Evolutionary conservation across 495 filamentous ascomycete genomes (phyloP).

Genomic region (Tetracladium marchalianum): DNA sequence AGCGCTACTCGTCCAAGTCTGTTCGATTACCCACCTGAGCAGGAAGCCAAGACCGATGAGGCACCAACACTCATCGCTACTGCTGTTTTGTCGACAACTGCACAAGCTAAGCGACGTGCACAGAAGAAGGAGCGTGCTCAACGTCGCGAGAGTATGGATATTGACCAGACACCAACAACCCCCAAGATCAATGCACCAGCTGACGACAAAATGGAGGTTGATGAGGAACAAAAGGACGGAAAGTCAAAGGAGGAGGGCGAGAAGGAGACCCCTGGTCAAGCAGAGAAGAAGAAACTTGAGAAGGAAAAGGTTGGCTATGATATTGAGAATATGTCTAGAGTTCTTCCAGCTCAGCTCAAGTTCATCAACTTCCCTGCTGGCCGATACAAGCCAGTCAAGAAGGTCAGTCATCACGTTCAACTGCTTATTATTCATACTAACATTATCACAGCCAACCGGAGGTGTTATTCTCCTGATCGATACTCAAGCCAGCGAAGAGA

Average conservation of each 20-base stretch:
- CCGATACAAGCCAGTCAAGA: conserved; percentile 91
- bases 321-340: conserved; percentile 91
- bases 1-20: conserved; percentile 88
- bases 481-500: conserved; percentile 66
- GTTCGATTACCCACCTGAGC: conserved; percentile 96
- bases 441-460: conserved; percentile 49
- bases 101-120: conserved; percentile 89
- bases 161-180: conserved; percentile 65
- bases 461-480: conserved; percentile 89
- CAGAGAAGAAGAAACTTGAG: conserved; percentile 74
- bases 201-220: conserved; percentile 85
- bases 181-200: conserved; percentile 56
- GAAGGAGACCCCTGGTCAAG: conserved; percentile 41
- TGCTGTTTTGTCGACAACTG: conserved; percentile 91
- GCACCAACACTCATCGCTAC: conserved; percentile 91
- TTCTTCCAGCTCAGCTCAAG: conserved; percentile 87
- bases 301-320: conserved; percentile 97
- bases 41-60: conserved; percentile 88
- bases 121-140: conserved; percentile 62
- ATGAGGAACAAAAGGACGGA: conserved; percentile 57
- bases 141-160: conserved; percentile 78
- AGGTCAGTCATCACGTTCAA: conserved; percentile 45
- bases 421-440: background rate
- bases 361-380: conserved; percentile 84
- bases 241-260: conserved; percentile 51